Conservation (phyloP, 192 early-diverging fungal species). For the Cladochytrium replicatum region DNA sequence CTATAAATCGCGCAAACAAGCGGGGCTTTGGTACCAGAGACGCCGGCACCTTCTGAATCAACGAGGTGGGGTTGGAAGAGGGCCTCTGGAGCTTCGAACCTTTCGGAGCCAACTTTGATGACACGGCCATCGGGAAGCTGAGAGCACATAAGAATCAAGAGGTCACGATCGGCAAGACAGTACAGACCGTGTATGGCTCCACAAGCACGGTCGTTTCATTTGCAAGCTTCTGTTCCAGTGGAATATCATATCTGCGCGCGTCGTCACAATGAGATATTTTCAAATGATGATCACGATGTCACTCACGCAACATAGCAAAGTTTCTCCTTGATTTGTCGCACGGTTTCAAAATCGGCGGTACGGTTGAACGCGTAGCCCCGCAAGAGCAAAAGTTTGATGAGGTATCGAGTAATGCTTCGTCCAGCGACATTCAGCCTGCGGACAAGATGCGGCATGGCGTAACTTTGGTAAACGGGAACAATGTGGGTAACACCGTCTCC, state of each 20-base stretch:
- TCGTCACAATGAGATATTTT: too few species aligned
- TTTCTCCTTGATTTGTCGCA: constrained; percentile 96
- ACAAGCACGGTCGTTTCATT: constrained; percentile 95
- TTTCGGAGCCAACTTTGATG: constrained; percentile 96
- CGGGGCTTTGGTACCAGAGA: constrained; percentile 75
- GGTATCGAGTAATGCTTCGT: constrained; percentile 88
- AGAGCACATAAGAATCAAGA: background rate
- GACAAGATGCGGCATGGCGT: constrained; percentile 78
- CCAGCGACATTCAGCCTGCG: constrained; percentile 92
- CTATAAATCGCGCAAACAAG: too few species aligned
- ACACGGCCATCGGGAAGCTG: constrained; percentile 94
- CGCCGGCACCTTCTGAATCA: constrained; percentile 84
- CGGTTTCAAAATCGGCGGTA: constrained; percentile 97
- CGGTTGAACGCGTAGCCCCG: constrained; percentile 95
- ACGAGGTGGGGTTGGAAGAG: constrained; percentile 97
- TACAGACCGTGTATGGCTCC: constrained; percentile 81
- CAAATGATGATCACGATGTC: constrained; percentile 2
- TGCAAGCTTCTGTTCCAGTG: constrained; percentile 87
- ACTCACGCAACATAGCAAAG: constrained; percentile 89
- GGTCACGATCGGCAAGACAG: constrained; percentile 4
- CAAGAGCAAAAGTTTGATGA: constrained; percentile 89
- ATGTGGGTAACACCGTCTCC: constrained; percentile 99
- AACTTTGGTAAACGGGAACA: constrained; percentile 97
- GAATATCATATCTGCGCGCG: constrained; percentile 82
- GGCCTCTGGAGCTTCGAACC: constrained; percentile 97